These are phyloP conservation scores for Magnolia sinica DNA, from an alignment of 164 flowering plant species.

Conservation along the genomic window DNA sequence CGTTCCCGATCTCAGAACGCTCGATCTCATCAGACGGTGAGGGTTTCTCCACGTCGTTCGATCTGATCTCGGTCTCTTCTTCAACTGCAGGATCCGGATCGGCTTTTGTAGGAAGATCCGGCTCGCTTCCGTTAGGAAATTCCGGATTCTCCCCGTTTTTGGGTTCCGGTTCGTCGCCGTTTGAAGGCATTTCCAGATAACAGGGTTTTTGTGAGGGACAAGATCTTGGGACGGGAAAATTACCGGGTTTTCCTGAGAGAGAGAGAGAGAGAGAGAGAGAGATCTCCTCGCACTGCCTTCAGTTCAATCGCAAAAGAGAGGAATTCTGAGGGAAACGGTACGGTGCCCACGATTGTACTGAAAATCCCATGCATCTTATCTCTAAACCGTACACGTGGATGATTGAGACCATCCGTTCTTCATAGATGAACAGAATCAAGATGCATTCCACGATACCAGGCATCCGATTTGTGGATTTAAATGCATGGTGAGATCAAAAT, in stretches of 20 bases:
- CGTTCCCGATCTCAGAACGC: conserved; percentile 2
- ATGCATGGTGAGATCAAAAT: too few species aligned
- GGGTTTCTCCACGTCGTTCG: not conserved
- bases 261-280: not conserved
- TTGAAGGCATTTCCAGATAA: not conserved
- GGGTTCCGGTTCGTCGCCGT: not conserved
- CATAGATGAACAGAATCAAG: too few species aligned
- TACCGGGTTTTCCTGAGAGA: not conserved
- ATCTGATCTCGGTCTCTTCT: conserved; percentile 1
- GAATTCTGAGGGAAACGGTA: too few species aligned
- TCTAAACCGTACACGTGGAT: too few species aligned
- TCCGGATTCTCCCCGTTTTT: not conserved
- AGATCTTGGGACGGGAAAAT: not conserved
- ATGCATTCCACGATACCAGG: too few species aligned
- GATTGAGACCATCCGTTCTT: too few species aligned
- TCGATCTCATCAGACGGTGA: not conserved
- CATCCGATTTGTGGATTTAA: too few species aligned
- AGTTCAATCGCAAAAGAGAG: not conserved
- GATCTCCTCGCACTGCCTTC: not conserved
- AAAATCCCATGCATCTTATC: too few species aligned
- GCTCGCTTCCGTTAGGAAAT: not conserved
- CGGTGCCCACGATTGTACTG: too few species aligned
- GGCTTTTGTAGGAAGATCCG: not conserved
- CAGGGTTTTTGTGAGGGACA: not conserved
- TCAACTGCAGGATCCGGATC: not conserved